phyloP scores from a whole-genome alignment of 2,329 filamentous ascomycete genomes.

The Fusarium illudens region DNA sequence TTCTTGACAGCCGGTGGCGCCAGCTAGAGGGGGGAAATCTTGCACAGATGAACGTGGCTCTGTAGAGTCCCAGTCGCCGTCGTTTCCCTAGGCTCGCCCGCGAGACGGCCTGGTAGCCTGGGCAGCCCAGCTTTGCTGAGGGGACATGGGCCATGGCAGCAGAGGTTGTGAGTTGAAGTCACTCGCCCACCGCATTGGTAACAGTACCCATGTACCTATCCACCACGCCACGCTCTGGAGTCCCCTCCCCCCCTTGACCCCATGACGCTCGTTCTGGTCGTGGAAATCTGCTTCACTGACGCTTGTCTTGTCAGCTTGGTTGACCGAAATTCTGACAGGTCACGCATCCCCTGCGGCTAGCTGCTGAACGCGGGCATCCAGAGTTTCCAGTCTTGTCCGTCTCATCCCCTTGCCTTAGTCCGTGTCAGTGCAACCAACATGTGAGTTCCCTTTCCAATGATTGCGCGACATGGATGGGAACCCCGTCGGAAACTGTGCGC shows the following conservation, averaged over 20 bases:
- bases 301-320: background rate
- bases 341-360: background rate
- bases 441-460: background rate
- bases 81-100: background rate
- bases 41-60: background rate
- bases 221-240: background rate
- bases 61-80: background rate
- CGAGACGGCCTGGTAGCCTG: background rate
- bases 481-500: background rate
- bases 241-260: background rate
- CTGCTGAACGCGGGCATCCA: background rate
- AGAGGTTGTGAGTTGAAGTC: background rate
- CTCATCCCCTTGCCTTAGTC: background rate
- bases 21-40: background rate
- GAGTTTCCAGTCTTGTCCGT: background rate
- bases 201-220: slow-evolving; percentile 1
- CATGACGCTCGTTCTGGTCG: background rate
- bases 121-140: background rate
- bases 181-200: background rate
- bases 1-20: background rate
- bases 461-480: background rate
- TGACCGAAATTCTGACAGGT: slow-evolving; percentile 1
- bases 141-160: background rate
- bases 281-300: background rate
- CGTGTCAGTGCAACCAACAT: background rate